These are phyloP conservation scores for Metschnikowia cubensis DNA, from an alignment of 805 yeast genomes.

Conservation along the genomic window DNA sequence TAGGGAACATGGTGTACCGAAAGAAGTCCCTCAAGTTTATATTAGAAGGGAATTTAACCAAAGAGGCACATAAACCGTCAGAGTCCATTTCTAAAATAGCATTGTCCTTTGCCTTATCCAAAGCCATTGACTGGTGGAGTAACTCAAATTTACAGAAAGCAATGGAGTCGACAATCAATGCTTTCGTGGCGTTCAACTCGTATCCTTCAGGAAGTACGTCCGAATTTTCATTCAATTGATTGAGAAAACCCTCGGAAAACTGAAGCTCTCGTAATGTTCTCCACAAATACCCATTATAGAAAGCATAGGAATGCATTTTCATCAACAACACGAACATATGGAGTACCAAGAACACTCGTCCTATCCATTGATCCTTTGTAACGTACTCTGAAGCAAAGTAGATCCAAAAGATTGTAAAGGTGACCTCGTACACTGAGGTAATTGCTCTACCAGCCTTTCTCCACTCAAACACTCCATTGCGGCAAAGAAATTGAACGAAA, in stretches of 20 bases:
- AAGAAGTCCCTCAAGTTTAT: slow-evolving; percentile 64
- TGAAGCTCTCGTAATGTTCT: slow-evolving; percentile 50
- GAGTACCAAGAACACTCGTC: slow-evolving; percentile 74
- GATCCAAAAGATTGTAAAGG: slow-evolving; percentile 50
- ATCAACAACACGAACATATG: slow-evolving; percentile 84
- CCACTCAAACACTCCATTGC: slow-evolving; percentile 54
- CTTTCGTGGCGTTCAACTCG: slow-evolving; percentile 22
- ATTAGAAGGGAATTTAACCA: slow-evolving; percentile 63
- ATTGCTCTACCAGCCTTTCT: slow-evolving; percentile 56
- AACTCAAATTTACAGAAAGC: slow-evolving; percentile 74
- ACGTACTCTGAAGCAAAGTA: slow-evolving; percentile 46
- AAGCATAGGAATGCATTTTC: slow-evolving; percentile 94
- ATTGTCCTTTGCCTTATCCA: slow-evolving; percentile 15
- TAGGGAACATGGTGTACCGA: slow-evolving; percentile 82
- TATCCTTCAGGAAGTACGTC: slow-evolving; percentile 33
- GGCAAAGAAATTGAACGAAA: slow-evolving; percentile 53
- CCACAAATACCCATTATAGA: slow-evolving; percentile 90
- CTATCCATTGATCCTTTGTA: slow-evolving; percentile 79
- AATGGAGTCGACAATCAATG: slow-evolving; percentile 40
- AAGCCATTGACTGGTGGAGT: slow-evolving; percentile 44
- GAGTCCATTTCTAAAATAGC: slow-evolving; percentile 12
- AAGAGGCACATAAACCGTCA: slow-evolving; percentile 9
- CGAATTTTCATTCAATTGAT: slow-evolving; percentile 4
- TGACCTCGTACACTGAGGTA: slow-evolving; percentile 53
- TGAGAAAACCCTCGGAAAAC: slow-evolving; percentile 42